phyloP scores from a whole-genome alignment of 2,329 filamentous ascomycete species.

The Hypoxylon sp. region DNA sequence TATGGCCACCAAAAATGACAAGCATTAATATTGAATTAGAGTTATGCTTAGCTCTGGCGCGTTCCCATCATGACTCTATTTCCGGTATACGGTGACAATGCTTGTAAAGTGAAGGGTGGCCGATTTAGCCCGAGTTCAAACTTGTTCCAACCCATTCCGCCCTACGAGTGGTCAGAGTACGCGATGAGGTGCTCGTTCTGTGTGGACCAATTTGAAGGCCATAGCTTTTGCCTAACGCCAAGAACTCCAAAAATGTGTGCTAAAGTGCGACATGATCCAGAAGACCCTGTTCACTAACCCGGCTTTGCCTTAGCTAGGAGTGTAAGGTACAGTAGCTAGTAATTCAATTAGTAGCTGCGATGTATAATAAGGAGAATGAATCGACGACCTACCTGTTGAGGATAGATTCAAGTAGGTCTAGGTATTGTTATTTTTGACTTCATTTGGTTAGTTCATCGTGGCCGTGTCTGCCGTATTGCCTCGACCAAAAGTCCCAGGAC shows the following conservation, averaged over 20 bases:
- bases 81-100: background rate
- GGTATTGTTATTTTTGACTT: background rate
- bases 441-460: background rate
- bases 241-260: constrained; percentile 24
- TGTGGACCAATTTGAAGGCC: constrained; percentile 2
- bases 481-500: background rate
- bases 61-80: background rate
- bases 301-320: constrained; percentile 4
- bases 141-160: constrained; percentile 7
- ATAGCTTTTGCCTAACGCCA: constrained; percentile 21
- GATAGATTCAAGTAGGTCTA: constrained; percentile 1
- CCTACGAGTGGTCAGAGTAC: constrained; percentile 38
- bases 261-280: constrained; percentile 35
- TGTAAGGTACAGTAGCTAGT: background rate
- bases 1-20: constrained; percentile 16
- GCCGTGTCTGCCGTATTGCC: constrained; percentile 3
- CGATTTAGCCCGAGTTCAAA: constrained; percentile 16
- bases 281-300: constrained; percentile 1
- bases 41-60: background rate
- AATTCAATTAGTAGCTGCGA: background rate
- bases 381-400: background rate
- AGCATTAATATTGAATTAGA: background rate
- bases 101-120: constrained; percentile 17
- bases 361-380: background rate
- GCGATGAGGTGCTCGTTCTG: constrained; percentile 15